Evolutionary conservation across 2,329 filamentous ascomycete genomes (phyloP), one percentile per base, ranked within the genome.

Genomic region (Pleurostoma richardsiae): DNA sequence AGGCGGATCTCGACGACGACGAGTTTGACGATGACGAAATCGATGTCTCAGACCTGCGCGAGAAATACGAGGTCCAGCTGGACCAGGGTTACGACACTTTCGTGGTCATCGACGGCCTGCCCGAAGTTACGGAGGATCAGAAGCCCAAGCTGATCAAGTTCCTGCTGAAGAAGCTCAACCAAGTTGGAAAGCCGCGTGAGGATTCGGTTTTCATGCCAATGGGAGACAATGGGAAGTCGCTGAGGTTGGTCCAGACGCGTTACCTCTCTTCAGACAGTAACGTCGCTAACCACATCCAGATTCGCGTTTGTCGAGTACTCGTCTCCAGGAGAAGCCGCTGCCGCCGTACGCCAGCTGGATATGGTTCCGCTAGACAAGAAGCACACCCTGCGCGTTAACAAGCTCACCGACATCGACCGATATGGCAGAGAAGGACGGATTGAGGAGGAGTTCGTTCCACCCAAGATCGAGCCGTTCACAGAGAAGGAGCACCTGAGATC

Each of bases 241-340:
- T 95, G 72, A 86, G 86, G 90, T 95, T 78, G 56, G 80, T 71
- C 48, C 19, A 19, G 19, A 19, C 44, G 1, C 10, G 43, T 48
- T 50, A 47, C 19, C 19, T 19, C 19, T 19, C 19, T 19, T 19
- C 19, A 19, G 19, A 19, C 19, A 19, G 19, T 19, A 19, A 19
- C 19, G 19, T 19, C 19, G 19, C 19, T 19, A 19, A 19, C 19
- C 19, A 19, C 19, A 10, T 57, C 36, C 57, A 95, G 90, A 55
- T 99, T 95, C 64, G 94, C 94, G 49, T 99, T 99, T 64, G 90
- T 99, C 60, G 94, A 99, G 69, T 99, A 92, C 71, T 86, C 90
- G 53, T 90, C 90, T 10, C 79, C 94, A 48, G 89, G 86, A 62
- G 91, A 97, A 74, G 94, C 94, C 29, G 79, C 88, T 47, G 88